These are phyloP conservation scores for Neurospora sp. DNA, from an alignment of 2,329 filamentous ascomycete species.

Conservation along the genomic window DNA sequence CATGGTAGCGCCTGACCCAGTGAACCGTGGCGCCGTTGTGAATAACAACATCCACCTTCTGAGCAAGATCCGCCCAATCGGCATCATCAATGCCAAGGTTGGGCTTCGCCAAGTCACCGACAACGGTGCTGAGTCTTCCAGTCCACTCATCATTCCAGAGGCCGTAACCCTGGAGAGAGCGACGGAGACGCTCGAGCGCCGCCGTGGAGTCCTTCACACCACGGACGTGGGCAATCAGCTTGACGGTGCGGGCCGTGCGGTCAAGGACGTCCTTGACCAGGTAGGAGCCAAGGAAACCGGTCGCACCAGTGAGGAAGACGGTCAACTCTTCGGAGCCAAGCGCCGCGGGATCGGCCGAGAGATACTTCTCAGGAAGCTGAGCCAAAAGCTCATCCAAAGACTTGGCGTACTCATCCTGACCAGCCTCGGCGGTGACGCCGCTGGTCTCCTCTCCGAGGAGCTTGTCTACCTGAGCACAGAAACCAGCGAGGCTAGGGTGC, in stretches of 20 bases:
- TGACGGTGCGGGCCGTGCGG: conserved; percentile 42
- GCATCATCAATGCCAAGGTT: conserved; percentile 61
- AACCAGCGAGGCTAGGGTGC: conserved; percentile 40
- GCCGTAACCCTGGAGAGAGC: conserved; percentile 65
- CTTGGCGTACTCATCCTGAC: conserved; percentile 37
- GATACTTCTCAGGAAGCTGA: conserved; percentile 28
- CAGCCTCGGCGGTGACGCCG: conserved; percentile 22
- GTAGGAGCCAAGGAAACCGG: conserved; percentile 80
- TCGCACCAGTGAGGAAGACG: conserved; percentile 79
- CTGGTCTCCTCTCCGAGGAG: conserved; percentile 19
- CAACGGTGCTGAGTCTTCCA: conserved; percentile 53
- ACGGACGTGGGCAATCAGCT: conserved; percentile 68
- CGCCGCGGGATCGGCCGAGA: conserved; percentile 18
- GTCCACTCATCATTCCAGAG: conserved; percentile 67
- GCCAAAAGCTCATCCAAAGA: conserved; percentile 37
- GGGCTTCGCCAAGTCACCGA: conserved; percentile 65
- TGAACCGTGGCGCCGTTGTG: conserved; percentile 79
- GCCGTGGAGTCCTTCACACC: conserved; percentile 48
- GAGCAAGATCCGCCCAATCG: conserved; percentile 54
- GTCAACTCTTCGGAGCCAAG: conserved; percentile 32
- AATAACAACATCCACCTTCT: conserved; percentile 62
- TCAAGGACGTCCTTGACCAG: conserved; percentile 66
- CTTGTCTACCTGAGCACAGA: conserved; percentile 43
- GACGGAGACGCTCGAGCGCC: conserved; percentile 54
- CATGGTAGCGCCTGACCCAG: conserved; percentile 72